These are phyloP conservation scores for Diutina siamensis DNA, from an alignment of 1,139 yeast species.

Conservation along the genomic window DNA sequence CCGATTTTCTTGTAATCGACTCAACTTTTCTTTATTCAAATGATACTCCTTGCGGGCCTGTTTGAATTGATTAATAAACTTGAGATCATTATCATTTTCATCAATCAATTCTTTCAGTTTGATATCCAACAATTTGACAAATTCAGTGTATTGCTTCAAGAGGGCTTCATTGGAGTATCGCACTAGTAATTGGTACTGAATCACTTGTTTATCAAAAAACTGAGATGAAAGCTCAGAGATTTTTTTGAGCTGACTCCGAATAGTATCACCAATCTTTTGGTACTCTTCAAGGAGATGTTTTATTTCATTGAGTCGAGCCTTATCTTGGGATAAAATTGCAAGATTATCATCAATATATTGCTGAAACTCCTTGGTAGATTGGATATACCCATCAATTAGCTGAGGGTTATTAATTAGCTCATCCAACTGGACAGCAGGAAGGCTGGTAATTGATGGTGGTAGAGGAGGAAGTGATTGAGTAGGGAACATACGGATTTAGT, in stretches of 20 bases:
- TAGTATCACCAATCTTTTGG: background rate
- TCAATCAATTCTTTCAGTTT: background rate
- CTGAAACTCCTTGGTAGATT: background rate
- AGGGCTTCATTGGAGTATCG: background rate
- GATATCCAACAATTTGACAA: background rate
- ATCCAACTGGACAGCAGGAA: background rate
- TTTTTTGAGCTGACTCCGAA: background rate
- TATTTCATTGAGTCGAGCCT: background rate
- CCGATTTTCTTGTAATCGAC: background rate
- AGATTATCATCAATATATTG: background rate
- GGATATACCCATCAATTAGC: background rate
- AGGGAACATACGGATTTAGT: background rate
- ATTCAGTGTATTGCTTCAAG: background rate
- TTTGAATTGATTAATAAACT: background rate
- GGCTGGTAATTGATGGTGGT: background rate
- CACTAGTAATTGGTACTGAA: conserved; percentile 1
- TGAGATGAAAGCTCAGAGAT: background rate
- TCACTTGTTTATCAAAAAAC: background rate
- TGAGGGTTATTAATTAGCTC: background rate
- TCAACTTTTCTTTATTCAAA: background rate
- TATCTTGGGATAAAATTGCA: background rate
- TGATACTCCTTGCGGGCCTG: background rate
- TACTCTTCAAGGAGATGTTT: background rate
- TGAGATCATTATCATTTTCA: background rate
- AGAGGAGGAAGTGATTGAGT: background rate